Percentiles rank a stretch among this genome's conserved stretches.
phyloP scores from a whole-genome alignment of 2,329 filamentous ascomycete species.

The Penicillium sp. region DNA sequence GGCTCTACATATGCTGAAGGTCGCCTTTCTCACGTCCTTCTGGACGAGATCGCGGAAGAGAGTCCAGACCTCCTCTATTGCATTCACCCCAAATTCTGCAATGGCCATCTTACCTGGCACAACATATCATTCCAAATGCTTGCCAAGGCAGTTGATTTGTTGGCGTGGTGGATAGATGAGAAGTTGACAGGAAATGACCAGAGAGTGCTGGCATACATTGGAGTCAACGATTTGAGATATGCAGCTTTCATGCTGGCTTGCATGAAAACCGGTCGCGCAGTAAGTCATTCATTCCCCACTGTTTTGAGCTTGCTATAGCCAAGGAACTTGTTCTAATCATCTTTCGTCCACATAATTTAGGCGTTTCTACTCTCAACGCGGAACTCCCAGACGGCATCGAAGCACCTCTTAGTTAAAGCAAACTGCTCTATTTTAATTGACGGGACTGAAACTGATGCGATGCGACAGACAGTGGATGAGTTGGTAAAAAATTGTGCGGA shows the following conservation, averaged over 20 bases:
- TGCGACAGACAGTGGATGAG: conserved; percentile 35
- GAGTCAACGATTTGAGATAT: conserved; percentile 22
- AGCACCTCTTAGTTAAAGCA: conserved; percentile 13
- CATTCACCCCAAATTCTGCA: too few species aligned
- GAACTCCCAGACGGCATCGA: conserved; percentile 16
- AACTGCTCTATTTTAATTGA: conserved; percentile 23
- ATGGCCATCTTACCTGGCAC: too few species aligned
- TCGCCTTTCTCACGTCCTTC: too few species aligned
- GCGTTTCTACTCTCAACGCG: conserved; percentile 17
- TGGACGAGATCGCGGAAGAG: too few species aligned
- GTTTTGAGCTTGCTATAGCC: too few species aligned
- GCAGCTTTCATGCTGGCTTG: conserved; percentile 18
- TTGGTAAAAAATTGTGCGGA: conserved; percentile 3
- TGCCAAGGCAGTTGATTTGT: too few species aligned
- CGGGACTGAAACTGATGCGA: conserved; percentile 18
- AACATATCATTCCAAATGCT: too few species aligned
- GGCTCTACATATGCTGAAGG: too few species aligned
- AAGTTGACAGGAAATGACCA: conserved; percentile 7
- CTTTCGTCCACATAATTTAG: conserved; percentile 1
- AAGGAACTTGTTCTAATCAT: background rate
- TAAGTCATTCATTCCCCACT: too few species aligned
- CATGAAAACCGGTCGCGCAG: conserved; percentile 22
- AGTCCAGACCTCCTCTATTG: too few species aligned
- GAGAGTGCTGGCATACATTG: conserved; percentile 23
- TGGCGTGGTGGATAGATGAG: conserved; percentile 21